phyloP scores from a whole-genome alignment of 2,329 filamentous ascomycete species.

The Diplodia intermedia region DNA sequence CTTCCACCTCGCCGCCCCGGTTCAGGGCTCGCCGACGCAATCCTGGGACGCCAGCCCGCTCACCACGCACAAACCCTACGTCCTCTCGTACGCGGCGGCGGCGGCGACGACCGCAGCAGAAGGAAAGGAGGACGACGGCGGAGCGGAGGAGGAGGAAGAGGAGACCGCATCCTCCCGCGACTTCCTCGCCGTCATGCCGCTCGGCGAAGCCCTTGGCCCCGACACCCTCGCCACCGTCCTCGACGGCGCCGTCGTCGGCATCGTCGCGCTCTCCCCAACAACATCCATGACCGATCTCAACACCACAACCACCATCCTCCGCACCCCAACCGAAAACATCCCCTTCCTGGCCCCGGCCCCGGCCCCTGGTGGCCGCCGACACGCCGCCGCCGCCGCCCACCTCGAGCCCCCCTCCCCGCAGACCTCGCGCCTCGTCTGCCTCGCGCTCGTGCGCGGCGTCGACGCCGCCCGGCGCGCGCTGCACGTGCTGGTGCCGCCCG shows the following conservation, averaged over 20 bases:
- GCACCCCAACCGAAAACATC: slow-evolving; percentile 57
- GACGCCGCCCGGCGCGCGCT: slow-evolving; percentile 62
- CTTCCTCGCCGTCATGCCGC: slow-evolving; percentile 70
- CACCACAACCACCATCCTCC: slow-evolving; percentile 32
- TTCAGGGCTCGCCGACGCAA: slow-evolving; percentile 35
- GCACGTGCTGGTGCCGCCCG: slow-evolving; percentile 70
- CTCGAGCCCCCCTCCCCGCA: slow-evolving; percentile 62
- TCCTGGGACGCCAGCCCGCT: slow-evolving; percentile 64
- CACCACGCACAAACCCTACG: slow-evolving; percentile 64
- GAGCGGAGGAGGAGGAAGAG: not conserved
- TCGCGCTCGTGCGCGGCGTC: slow-evolving; percentile 74
- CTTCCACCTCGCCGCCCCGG: slow-evolving; percentile 63
- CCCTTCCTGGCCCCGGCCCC: slow-evolving; percentile 62
- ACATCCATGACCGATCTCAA: slow-evolving; percentile 55
- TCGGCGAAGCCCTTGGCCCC: slow-evolving; percentile 68
- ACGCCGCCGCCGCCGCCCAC: slow-evolving; percentile 37
- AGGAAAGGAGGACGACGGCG: no score
- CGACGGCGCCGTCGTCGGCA: slow-evolving; percentile 72
- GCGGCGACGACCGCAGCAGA: not conserved
- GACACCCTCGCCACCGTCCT: slow-evolving; percentile 69
- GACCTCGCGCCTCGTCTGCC: slow-evolving; percentile 65
- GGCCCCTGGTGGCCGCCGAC: slow-evolving; percentile 40
- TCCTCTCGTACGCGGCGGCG: slow-evolving; percentile 64
- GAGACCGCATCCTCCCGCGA: slow-evolving; percentile 50
- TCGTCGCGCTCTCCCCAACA: slow-evolving; percentile 53